Conservation (phyloP, 305 asterid species). For the Fraxinus paxiana region DNA sequence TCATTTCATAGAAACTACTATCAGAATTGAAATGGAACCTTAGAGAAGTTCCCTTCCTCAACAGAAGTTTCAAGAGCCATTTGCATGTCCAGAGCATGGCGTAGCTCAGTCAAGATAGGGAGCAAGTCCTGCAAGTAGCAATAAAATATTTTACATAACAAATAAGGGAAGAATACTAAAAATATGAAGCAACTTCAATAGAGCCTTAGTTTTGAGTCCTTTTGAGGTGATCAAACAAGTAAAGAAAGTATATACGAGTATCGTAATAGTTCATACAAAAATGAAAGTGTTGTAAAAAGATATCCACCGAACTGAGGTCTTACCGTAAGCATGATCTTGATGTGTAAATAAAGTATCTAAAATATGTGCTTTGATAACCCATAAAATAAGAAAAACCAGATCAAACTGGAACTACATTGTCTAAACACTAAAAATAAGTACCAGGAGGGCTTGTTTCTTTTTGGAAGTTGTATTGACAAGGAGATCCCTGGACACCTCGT, state of each 20-base stretch:
- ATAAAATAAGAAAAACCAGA: conserved; percentile 6
- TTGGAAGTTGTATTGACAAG: conserved; percentile 70
- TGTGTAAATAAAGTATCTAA: background rate
- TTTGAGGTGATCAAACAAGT: background rate
- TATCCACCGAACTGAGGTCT: background rate
- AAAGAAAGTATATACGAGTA: background rate
- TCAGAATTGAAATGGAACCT: conserved; percentile 52
- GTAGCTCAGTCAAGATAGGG: conserved; percentile 74
- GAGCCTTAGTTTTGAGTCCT: background rate
- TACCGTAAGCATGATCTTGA: background rate
- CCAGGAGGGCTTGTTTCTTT: conserved; percentile 95
- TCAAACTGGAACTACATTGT: conserved; percentile 17
- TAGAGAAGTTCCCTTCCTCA: conserved; percentile 77
- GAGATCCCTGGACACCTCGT: conserved; percentile 97
- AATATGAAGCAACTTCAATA: background rate
- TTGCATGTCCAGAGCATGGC: conserved; percentile 82
- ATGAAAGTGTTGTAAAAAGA: background rate
- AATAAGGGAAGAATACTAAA: background rate
- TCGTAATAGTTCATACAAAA: background rate
- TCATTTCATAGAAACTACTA: conserved; percentile 25
- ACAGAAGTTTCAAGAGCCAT: conserved; percentile 75
- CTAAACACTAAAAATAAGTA: conserved; percentile 36
- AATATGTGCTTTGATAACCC: background rate
- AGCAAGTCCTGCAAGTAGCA: conserved; percentile 72
- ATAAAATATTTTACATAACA: conserved; percentile 15